These are phyloP conservation scores for Hordeum pubiflorum DNA, from an alignment of 202 grass and related monocot genomes.

Conservation along the genomic window DNA sequence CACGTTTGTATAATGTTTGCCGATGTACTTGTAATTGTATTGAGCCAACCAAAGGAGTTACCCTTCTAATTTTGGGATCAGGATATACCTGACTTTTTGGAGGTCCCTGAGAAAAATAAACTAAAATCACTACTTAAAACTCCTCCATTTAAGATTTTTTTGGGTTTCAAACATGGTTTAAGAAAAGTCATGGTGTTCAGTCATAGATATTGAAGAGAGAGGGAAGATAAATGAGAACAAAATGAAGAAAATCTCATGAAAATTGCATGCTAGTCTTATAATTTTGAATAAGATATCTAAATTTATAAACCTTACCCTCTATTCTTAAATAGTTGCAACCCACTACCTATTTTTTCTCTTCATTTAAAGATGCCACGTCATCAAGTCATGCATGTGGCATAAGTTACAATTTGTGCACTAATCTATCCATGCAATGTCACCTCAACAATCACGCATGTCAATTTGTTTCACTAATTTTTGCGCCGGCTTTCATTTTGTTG, in stretches of 20 bases:
- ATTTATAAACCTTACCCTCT: neutral
- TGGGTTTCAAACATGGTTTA: neutral
- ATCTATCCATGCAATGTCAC: too few species aligned
- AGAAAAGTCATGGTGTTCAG: neutral
- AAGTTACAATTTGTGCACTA: too few species aligned
- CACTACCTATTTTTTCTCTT: too few species aligned
- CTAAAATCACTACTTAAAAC: neutral
- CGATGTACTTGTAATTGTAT: neutral
- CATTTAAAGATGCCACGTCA: too few species aligned
- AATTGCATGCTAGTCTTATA: neutral
- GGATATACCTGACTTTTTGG: neutral
- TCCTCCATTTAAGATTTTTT: neutral
- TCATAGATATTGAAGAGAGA: neutral
- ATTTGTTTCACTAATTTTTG: too few species aligned
- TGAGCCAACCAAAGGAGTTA: neutral
- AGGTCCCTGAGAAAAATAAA: neutral
- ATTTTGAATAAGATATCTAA: neutral
- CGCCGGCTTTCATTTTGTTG: too few species aligned
- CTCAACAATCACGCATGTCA: too few species aligned
- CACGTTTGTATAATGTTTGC: neutral
- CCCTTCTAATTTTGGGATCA: neutral
- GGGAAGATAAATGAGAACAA: neutral
- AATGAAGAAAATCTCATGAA: neutral
- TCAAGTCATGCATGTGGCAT: too few species aligned
- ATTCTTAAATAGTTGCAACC: too few species aligned